phyloP scores from a whole-genome alignment of 2,329 filamentous ascomycete genomes.

The Leptoxyphium fumago region DNA sequence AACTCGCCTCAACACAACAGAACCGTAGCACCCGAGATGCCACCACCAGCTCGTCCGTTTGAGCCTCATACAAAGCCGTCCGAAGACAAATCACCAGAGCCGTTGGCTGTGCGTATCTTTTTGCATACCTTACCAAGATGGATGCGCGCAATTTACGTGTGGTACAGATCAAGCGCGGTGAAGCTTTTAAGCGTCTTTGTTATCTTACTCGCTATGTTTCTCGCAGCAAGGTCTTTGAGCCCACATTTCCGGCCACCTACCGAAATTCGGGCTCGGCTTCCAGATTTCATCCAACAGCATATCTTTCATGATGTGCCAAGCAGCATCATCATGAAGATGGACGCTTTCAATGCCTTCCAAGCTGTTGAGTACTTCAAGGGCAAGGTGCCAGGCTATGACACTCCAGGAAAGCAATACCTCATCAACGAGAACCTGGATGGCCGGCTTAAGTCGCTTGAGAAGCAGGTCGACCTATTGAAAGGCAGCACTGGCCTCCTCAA shows the following conservation, averaged over 20 bases:
- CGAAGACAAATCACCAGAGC: not conserved
- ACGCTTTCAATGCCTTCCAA: slow-evolving; percentile 1
- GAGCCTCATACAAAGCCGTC: not conserved
- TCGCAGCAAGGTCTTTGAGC: not conserved
- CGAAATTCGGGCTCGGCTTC: not conserved
- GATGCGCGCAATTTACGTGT: not conserved
- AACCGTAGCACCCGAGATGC: not conserved
- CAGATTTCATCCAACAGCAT: not conserved
- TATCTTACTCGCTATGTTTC: not conserved
- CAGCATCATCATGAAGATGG: not conserved
- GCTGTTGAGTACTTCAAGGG: slow-evolving; percentile 1
- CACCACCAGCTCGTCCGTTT: not conserved
- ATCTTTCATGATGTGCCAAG: not conserved
- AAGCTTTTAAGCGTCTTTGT: not conserved
- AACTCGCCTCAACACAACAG: not conserved
- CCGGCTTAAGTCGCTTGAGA: not conserved
- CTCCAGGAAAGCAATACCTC: not conserved
- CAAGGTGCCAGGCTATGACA: not conserved
- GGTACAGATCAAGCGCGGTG: not conserved
- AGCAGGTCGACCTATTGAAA: slow-evolving; percentile 1
- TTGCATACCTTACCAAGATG: not conserved
- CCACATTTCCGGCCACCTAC: not conserved
- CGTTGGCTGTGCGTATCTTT: not conserved
- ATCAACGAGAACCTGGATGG: not conserved
- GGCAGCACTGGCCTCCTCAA: slow-evolving; percentile 1